A percentile compares a stretch with the other conserved stretches of the same genome.
phyloP scores from a whole-genome alignment of 352 stramenopile species.

The Globisporangium abappressorium region DNA sequence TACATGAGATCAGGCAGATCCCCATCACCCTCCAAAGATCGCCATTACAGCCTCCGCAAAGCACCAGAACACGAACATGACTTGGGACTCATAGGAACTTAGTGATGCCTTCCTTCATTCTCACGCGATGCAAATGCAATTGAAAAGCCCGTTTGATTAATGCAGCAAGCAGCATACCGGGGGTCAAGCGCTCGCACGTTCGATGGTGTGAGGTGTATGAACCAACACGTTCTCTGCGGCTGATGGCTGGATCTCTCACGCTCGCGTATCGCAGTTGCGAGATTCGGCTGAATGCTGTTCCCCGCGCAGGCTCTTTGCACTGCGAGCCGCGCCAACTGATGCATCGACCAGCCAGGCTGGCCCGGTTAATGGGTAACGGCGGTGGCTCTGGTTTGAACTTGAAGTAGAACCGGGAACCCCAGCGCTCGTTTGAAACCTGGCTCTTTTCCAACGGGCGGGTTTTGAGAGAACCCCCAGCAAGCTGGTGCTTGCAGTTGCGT shows the following conservation, averaged over 20 bases:
- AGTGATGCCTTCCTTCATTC: not conserved
- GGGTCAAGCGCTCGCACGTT: not conserved
- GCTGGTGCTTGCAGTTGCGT: not conserved
- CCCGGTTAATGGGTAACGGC: not conserved
- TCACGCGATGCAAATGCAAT: too few species aligned
- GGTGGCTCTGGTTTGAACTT: not conserved
- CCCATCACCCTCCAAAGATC: slow-evolving; percentile 11
- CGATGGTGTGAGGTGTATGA: not conserved
- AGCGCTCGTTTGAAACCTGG: not conserved
- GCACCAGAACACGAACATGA: not conserved
- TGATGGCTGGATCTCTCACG: not conserved
- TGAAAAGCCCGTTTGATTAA: not conserved
- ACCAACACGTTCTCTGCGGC: not conserved
- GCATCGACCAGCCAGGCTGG: not conserved
- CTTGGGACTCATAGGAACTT: not conserved
- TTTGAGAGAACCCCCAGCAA: not conserved
- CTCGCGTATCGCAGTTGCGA: slow-evolving; percentile 8
- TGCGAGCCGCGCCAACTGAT: not conserved
- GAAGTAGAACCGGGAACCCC: not conserved
- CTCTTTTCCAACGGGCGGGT: not conserved
- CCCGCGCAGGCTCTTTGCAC: not conserved
- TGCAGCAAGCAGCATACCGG: not conserved
- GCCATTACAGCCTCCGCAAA: not conserved
- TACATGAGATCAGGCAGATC: slow-evolving; percentile 11
- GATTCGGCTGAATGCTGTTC: not conserved